These are phyloP conservation scores for Penicillium pulvis DNA, from an alignment of 495 filamentous ascomycete species.

Conservation along the genomic window DNA sequence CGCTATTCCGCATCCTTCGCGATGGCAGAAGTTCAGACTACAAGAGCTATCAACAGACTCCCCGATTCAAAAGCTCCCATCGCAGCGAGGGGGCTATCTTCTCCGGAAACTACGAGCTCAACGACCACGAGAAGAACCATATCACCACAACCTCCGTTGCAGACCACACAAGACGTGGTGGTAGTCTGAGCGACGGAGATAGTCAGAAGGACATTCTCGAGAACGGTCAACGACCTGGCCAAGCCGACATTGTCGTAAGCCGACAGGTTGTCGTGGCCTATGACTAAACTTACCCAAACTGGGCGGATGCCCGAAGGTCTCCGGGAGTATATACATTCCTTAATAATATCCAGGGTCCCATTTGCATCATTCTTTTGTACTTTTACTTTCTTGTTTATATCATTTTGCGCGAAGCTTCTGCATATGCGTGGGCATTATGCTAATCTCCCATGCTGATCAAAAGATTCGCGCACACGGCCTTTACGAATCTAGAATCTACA, in stretches of 20 bases:
- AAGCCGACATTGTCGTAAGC: constrained; percentile 22
- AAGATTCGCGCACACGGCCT: background rate
- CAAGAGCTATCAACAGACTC: constrained; percentile 14
- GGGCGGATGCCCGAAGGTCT: background rate
- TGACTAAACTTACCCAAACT: constrained; percentile 2
- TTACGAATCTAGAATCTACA: background rate
- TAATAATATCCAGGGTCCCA: background rate
- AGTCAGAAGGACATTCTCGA: constrained; percentile 26
- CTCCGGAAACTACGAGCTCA: constrained; percentile 19
- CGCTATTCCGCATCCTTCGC: constrained; percentile 25
- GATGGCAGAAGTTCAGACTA: constrained; percentile 21
- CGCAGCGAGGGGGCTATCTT: constrained; percentile 12
- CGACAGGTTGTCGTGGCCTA: constrained; percentile 24
- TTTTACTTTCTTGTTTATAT: no score
- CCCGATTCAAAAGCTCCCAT: constrained; percentile 8
- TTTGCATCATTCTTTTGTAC: background rate
- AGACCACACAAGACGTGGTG: background rate
- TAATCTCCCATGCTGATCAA: background rate
- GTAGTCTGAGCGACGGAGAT: constrained; percentile 22
- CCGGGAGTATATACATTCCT: background rate
- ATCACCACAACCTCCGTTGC: constrained; percentile 7
- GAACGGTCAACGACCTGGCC: constrained; percentile 13
- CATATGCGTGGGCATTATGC: background rate
- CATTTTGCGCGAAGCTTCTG: background rate
- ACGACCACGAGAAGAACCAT: constrained; percentile 14